Evolutionary conservation across 2,329 filamentous ascomycete genomes (phyloP), one percentile per base, ranked within the genome.

Genomic region (Hypoxylon sp.): DNA sequence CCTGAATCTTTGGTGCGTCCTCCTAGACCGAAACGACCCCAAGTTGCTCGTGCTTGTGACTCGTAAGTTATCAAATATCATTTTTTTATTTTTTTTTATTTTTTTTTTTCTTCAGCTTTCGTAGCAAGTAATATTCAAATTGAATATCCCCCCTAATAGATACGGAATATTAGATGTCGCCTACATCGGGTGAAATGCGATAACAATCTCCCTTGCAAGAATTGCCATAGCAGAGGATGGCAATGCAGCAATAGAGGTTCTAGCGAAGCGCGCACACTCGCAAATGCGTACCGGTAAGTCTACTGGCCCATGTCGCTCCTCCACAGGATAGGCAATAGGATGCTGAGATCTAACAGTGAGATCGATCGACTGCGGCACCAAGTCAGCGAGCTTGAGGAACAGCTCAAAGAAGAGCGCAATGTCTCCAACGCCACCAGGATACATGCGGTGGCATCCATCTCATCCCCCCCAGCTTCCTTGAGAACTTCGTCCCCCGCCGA

Each of bases 111-210:
- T n/a, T n/a, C n/a, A n/a, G n/a, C n/a, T n/a, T n/a, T n/a, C n/a
- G n/a, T n/a, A n/a, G n/a, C n/a, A n/a, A n/a, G n/a, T n/a, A n/a
- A n/a, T n/a, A n/a, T n/a, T n/a, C n/a, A n/a, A n/a, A n/a, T n/a
- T n/a, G n/a, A n/a, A n/a, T n/a, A n/a, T n/a, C n/a, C n/a, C n/a
- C n/a, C n/a, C n/a, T n/a, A n/a, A n/a, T n/a, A n/a, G n/a, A n/a
- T n/a, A n/a, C n/a, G n/a, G 1, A 74, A 72, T 55, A 65, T 70
- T 35, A 68, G 67, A 62, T 75, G 73, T 54, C 72, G 72, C 1
- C 58, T 69, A n/a, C 65, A 74, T 37, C 67, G 73, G 9, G 67
- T 72, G 43, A 74, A 72, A 52, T 75, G 73, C 55, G 71, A 74
- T 57, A 64, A 63, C 34, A 61, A 63, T 13, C 54, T 61, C 23